These are phyloP conservation scores for Acanthamoeba triangularis DNA, from an alignment of 208 protist genomes.

Conservation along the genomic window DNA sequence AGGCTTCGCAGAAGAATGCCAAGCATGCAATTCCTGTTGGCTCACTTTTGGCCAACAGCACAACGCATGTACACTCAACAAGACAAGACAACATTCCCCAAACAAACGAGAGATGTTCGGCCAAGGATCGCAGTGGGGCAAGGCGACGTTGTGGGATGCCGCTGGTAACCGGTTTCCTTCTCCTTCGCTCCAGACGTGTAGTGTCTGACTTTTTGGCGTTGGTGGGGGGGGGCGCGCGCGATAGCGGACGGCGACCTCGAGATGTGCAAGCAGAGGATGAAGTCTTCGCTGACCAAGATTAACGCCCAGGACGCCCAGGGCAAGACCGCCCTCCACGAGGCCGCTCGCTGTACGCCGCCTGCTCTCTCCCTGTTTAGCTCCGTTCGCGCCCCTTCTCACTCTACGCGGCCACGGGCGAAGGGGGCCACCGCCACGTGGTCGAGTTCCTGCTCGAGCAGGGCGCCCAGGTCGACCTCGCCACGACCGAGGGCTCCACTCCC, in stretches of 20 bases:
- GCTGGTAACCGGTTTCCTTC: background rate
- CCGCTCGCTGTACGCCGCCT: background rate
- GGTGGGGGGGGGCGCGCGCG: background rate
- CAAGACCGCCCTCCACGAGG: constrained; percentile 48
- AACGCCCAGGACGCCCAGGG: constrained; percentile 49
- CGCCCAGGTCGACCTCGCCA: constrained; percentile 20
- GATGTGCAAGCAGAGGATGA: constrained; percentile 62
- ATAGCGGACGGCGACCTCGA: constrained; percentile 41
- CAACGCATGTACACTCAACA: background rate
- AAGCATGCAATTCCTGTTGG: background rate
- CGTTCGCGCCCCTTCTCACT: too few relatives aligned
- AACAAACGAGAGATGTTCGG: background rate
- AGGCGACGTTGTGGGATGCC: constrained; percentile 29
- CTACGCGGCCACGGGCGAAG: background rate
- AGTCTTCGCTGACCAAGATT: constrained; percentile 22
- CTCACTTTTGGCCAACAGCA: background rate
- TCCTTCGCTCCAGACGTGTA: background rate
- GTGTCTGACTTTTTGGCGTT: background rate
- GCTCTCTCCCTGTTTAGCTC: too few relatives aligned
- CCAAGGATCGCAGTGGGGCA: constrained; percentile 54
- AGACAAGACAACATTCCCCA: background rate
- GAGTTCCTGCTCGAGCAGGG: constrained; percentile 8
- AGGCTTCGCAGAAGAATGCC: too few relatives aligned
- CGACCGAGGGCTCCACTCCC: background rate
- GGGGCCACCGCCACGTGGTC: constrained; percentile 5